A percentile compares a stretch with the other conserved stretches of the same genome.
phyloP scores from a whole-genome alignment of 768 basidiomycete genomes.

The Galerina sulciceps region DNA sequence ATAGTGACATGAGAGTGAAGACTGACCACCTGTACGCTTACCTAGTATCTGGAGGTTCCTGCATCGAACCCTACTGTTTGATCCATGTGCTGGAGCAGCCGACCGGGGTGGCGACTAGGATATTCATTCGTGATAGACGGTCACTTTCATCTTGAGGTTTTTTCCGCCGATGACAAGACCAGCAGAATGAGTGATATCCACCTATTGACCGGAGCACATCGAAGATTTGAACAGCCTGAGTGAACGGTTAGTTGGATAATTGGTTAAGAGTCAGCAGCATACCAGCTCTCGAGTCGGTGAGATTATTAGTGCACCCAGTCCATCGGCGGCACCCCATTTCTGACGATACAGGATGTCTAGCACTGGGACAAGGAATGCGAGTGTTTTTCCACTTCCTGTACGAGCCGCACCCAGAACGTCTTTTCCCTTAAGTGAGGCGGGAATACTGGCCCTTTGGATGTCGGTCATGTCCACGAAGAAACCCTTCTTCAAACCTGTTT shows the following conservation, averaged over 20 bases:
- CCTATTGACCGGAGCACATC: constrained; percentile 95
- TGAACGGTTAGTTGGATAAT: neutral
- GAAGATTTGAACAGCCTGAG: constrained; percentile 95
- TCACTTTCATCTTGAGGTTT: constrained; percentile 92
- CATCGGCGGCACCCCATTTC: constrained; percentile 95
- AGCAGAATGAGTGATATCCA: constrained; percentile 89
- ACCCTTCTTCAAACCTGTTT: constrained; percentile 79
- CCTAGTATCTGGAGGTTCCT: constrained; percentile 91
- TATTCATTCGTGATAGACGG: constrained; percentile 91
- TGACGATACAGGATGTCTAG: constrained; percentile 87
- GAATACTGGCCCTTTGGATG: constrained; percentile 91
- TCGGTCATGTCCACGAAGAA: constrained; percentile 90
- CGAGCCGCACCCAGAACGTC: constrained; percentile 96
- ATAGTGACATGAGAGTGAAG: constrained; percentile 2
- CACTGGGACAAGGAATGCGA: constrained; percentile 93
- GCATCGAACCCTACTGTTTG: constrained; percentile 95
- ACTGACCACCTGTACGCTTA: constrained; percentile 38
- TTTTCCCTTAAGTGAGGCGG: constrained; percentile 88
- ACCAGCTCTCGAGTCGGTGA: constrained; percentile 94
- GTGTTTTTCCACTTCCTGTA: constrained; percentile 96
- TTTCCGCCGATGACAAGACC: constrained; percentile 97
- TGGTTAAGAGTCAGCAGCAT: constrained; percentile 23
- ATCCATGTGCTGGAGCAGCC: constrained; percentile 96
- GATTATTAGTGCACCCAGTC: constrained; percentile 88
- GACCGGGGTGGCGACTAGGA: constrained; percentile 98